phyloP scores from a whole-genome alignment of 1,139 yeast species.

The Schizosaccharomyces versatilis region DNA sequence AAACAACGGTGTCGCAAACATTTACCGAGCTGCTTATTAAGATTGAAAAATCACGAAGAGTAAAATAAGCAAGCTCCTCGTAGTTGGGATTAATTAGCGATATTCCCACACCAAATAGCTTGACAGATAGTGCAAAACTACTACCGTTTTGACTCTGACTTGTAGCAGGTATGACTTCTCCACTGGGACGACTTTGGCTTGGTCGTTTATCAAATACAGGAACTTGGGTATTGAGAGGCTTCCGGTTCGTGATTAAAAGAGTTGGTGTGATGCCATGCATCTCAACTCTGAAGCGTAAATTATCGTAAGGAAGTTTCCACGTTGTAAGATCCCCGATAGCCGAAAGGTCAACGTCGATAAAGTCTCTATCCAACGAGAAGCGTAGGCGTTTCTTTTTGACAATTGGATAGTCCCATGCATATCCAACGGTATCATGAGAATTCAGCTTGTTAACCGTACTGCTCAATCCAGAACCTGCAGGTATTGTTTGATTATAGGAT shows the following conservation, averaged over 20 bases:
- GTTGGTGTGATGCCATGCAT: slow-evolving; percentile 2
- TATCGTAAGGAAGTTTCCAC: slow-evolving; percentile 29
- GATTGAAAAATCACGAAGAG: slow-evolving; percentile 59
- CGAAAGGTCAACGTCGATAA: slow-evolving; percentile 61
- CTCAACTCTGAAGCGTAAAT: not conserved
- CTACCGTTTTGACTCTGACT: slow-evolving; percentile 12
- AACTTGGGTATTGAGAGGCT: slow-evolving; percentile 33
- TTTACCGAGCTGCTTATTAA: slow-evolving; percentile 66
- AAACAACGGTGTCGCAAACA: slow-evolving; percentile 58
- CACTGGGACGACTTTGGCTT: slow-evolving; percentile 12
- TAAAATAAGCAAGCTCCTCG: slow-evolving; percentile 64
- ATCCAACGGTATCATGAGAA: slow-evolving; percentile 87
- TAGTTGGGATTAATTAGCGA: slow-evolving; percentile 52
- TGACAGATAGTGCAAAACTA: slow-evolving; percentile 35
- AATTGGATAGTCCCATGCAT: slow-evolving; percentile 93
- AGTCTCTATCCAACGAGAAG: slow-evolving; percentile 44
- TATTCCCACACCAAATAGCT: slow-evolving; percentile 72
- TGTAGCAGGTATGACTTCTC: slow-evolving; percentile 14
- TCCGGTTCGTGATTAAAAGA: slow-evolving; percentile 14
- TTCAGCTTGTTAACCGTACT: slow-evolving; percentile 40
- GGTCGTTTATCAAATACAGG: not conserved
- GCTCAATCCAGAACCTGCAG: not conserved
- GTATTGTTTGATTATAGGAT: slow-evolving; percentile 47
- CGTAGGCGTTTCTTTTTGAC: slow-evolving; percentile 66
- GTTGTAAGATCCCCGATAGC: slow-evolving; percentile 85